Evolutionary conservation across 2,329 filamentous ascomycete species (phyloP), one percentile per base, ranked within the genome.

Genomic region (Diaporthe velutina): DNA sequence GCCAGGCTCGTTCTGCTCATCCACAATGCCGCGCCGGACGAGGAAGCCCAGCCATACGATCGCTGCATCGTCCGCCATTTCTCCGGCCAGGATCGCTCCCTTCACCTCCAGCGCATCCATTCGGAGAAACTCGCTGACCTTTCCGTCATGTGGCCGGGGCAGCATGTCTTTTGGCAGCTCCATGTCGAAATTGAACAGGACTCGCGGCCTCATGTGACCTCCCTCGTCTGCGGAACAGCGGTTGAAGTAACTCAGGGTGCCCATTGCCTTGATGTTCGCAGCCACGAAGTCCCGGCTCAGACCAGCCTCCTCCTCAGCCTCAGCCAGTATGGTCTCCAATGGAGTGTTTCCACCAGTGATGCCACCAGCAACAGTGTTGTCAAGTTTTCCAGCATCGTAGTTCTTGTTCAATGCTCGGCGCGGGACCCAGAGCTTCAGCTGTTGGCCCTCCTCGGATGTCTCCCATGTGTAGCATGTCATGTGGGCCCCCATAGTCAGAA

Each of bases 21-120:
- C 42, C 45, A 67, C 42, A 67, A 67, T 50, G 45, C 25, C 19
- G 13, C 25, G 61, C 61, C 61, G 42, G 61, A 66, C 28, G 17
- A 66, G 61, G 40, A 66, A 66, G 61, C 45, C 61, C 22, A 66
- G 42, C 40, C 61, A 66, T n/a, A 66, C 28, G 12, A 50, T 66
- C 40, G 61, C 61, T 50, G 61, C 61, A 50, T 50, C 42, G 28
- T 50, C 61, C 61, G 61, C 17, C 25, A 66, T 66, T 66, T 66
- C 61, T 28, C 61, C 61, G 61, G 42, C 28, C 40, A 50, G n/a
- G 42, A 50, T 15, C 28, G 40, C 61, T 35, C 17, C 61, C 42
- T 17, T 33, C 22, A 50, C 15, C 61, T 66, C 42, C 42, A 50
- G 19, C 28, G 40, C 42, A 48, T 33, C 28, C 61, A 66, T 66